Conservation (phyloP, 2,329 filamentous ascomycete species). For the Talaromyces verruculosus region DNA sequence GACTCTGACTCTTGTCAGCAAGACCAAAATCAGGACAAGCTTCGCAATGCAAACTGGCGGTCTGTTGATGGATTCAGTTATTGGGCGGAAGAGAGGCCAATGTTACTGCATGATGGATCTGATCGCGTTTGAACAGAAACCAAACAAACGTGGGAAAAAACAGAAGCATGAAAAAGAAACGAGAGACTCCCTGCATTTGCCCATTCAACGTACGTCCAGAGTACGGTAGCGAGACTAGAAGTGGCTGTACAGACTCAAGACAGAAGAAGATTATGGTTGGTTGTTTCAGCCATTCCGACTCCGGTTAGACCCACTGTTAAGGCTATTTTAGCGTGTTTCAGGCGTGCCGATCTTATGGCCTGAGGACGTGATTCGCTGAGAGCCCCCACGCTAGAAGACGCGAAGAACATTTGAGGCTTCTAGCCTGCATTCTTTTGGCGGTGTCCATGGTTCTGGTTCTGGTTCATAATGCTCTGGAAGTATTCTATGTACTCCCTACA, state of each 20-base stretch:
- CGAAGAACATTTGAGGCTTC: constrained; percentile 4
- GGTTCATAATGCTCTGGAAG: neutral
- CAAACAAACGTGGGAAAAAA: neutral
- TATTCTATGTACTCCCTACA: too few relatives aligned
- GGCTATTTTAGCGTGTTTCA: constrained; percentile 15
- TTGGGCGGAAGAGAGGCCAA: neutral
- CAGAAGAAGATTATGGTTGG: neutral
- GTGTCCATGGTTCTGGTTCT: neutral
- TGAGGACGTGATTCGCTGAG: neutral
- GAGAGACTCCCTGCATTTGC: neutral
- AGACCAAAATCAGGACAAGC: neutral
- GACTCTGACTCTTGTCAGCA: neutral
- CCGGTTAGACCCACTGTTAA: neutral
- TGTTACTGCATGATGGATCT: neutral
- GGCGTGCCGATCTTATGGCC: constrained; percentile 2
- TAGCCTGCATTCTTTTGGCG: neutral
- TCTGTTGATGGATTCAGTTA: neutral
- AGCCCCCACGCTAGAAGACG: constrained; percentile 5
- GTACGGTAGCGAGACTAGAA: neutral
- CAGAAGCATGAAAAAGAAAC: neutral
- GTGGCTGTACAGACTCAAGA: neutral
- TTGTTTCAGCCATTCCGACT: constrained; percentile 4
- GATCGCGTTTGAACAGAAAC: neutral
- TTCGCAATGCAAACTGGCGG: neutral
- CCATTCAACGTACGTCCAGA: neutral